Evolutionary conservation across 2,329 filamentous ascomycete species (phyloP).

Genomic region (Xylaria sp.): DNA sequence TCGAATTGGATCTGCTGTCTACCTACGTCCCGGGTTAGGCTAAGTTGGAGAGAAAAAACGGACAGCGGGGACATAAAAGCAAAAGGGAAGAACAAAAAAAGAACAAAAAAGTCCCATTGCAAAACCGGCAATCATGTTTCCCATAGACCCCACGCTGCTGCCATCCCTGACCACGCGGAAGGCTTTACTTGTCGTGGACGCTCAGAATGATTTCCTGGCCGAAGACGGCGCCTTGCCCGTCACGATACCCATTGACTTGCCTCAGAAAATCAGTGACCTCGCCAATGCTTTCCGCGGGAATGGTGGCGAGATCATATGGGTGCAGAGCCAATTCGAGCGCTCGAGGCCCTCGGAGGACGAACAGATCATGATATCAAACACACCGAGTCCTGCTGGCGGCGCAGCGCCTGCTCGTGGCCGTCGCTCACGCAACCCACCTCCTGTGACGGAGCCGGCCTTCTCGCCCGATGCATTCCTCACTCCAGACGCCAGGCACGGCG

Average conservation of each 20-base stretch:
- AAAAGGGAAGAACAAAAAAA: not conserved
- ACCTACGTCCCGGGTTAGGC: not conserved
- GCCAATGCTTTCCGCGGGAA: conserved; percentile 77
- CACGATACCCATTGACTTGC: conserved; percentile 70
- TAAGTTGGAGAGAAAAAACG: conserved; percentile 1
- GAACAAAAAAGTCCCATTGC: not conserved
- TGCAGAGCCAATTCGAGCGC: conserved; percentile 78
- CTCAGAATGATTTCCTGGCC: conserved; percentile 89
- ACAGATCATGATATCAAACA: conserved; percentile 60
- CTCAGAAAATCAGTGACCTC: conserved; percentile 74
- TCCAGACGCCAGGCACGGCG: conserved; percentile 47
- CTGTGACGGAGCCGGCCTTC: conserved; percentile 36
- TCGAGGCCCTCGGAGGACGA: conserved; percentile 67
- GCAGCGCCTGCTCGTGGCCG: conserved; percentile 41
- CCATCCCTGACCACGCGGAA: conserved; percentile 69
- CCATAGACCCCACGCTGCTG: conserved; percentile 66
- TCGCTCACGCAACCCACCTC: conserved; percentile 46
- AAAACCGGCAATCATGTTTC: conserved; percentile 57
- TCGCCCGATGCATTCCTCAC: conserved; percentile 56
- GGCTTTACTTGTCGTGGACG: conserved; percentile 84
- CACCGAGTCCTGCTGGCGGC: conserved; percentile 27
- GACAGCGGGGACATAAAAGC: conserved; percentile 4
- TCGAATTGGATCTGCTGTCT: not conserved
- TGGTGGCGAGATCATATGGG: conserved; percentile 82
- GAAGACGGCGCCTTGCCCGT: conserved; percentile 75